Evolutionary conservation across 495 filamentous ascomycete species (phyloP).

Genomic region (Aspergillus cavernicola): DNA sequence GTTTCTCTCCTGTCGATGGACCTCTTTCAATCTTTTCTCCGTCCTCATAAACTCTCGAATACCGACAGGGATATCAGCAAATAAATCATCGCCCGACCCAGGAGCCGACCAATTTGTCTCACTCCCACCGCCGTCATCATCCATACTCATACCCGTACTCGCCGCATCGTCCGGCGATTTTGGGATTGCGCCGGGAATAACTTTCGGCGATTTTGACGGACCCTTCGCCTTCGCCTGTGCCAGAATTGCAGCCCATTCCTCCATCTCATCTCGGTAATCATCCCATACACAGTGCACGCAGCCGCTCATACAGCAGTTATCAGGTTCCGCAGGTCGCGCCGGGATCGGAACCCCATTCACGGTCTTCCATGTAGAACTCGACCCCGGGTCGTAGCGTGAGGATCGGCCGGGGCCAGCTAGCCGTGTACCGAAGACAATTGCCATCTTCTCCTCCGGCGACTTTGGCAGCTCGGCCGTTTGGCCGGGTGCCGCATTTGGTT

Average conservation of each 20-base stretch:
- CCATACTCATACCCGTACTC: conserved; percentile 67
- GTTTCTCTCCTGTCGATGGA: conserved; percentile 47
- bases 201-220: conserved; percentile 24
- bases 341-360: conserved; percentile 81
- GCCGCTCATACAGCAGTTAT: conserved; percentile 98
- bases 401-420: conserved; percentile 67
- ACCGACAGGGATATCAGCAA: conserved; percentile 81
- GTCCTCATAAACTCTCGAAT: conserved; percentile 97
- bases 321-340: conserved; percentile 81
- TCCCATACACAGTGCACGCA: conserved; percentile 99
- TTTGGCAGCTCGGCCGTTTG: conserved; percentile 19
- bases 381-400: conserved; percentile 52
- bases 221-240: conserved; percentile 49
- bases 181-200: conserved; percentile 26
- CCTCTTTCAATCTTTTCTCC: conserved; percentile 85
- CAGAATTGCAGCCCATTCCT: conserved; percentile 70
- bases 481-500: conserved; percentile 23
- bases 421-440: conserved; percentile 73
- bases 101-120: conserved; percentile 59
- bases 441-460: conserved; percentile 51
- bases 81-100: conserved; percentile 51
- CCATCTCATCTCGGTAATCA: conserved; percentile 80
- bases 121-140: conserved; percentile 78
- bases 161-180: conserved; percentile 38
- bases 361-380: conserved; percentile 47